phyloP scores from a whole-genome alignment of 2,329 filamentous ascomycete species.

The Monosporascus sp. region DNA sequence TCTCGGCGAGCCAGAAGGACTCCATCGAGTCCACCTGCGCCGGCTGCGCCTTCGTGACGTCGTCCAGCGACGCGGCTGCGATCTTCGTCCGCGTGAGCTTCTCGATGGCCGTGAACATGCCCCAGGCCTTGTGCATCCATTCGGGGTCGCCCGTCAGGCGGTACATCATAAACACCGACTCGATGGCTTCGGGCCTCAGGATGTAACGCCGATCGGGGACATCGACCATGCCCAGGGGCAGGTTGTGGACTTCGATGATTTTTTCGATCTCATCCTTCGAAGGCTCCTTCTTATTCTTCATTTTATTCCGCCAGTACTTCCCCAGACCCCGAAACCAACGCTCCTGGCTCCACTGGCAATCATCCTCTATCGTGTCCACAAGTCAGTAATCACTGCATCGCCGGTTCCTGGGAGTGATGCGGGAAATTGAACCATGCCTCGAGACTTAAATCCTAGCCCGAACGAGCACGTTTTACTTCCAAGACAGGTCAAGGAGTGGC shows the following conservation, averaged over 20 bases:
- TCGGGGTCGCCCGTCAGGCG: constrained; percentile 62
- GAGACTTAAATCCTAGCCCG: too few relatives aligned
- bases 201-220: constrained; percentile 57
- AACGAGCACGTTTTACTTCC: too few relatives aligned
- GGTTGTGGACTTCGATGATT: constrained; percentile 35
- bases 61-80: constrained; percentile 61
- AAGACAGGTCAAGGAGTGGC: too few relatives aligned
- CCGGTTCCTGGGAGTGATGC: too few relatives aligned
- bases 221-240: constrained; percentile 51
- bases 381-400: too few relatives aligned
- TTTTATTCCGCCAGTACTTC: constrained; percentile 21
- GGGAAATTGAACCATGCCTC: too few relatives aligned
- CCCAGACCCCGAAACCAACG: constrained; percentile 20
- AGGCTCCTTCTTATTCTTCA: constrained; percentile 11
- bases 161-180: constrained; percentile 75
- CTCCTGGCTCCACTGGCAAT: constrained; percentile 26
- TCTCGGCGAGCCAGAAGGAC: constrained; percentile 70
- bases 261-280: constrained; percentile 26
- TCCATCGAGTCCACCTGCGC: constrained; percentile 53
- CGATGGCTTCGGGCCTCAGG: constrained; percentile 72
- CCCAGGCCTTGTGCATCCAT: constrained; percentile 67
- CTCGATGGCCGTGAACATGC: constrained; percentile 64
- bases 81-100: constrained; percentile 55
- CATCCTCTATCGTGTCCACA: constrained; percentile 11
- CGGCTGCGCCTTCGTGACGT: constrained; percentile 47